Percentiles rank a stretch among this genome's conserved stretches.
Conservation (phyloP, 352 stramenopile genomes). For the Globisporangium yorkense region DNA sequence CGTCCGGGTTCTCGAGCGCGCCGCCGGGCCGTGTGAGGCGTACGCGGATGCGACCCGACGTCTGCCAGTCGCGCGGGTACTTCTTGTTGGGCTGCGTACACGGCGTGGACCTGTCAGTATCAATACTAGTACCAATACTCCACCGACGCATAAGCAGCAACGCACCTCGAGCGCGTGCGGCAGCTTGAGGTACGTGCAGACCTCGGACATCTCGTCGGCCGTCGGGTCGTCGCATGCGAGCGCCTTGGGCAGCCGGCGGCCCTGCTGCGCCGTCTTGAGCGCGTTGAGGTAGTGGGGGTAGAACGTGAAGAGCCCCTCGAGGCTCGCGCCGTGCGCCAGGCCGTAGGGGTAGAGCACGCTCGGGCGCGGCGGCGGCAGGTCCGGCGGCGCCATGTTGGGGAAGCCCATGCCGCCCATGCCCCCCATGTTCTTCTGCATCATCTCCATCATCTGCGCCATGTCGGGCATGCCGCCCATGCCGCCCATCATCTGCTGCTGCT, state of each 20-base stretch:
- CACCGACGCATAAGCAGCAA: neutral
- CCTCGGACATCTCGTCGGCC: slow-evolving; percentile 78
- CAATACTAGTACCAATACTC: neutral
- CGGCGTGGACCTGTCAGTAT: neutral
- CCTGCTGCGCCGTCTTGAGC: slow-evolving; percentile 78
- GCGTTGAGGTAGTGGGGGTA: slow-evolving; percentile 87
- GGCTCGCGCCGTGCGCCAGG: slow-evolving; percentile 44
- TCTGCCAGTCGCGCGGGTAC: slow-evolving; percentile 74
- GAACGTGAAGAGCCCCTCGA: slow-evolving; percentile 65
- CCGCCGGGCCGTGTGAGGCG: slow-evolving; percentile 60
- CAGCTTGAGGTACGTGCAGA: slow-evolving; percentile 77
- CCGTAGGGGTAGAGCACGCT: slow-evolving; percentile 70
- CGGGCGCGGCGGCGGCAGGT: slow-evolving; percentile 33
- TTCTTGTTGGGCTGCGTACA: slow-evolving; percentile 57
- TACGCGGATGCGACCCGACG: slow-evolving; percentile 66
- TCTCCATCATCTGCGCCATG: slow-evolving; percentile 43
- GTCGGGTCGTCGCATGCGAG: slow-evolving; percentile 61
- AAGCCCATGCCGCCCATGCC: slow-evolving; percentile 35
- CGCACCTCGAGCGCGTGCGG: slow-evolving; percentile 71
- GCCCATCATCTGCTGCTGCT: slow-evolving; percentile 29
- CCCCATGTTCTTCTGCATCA: slow-evolving; percentile 31
- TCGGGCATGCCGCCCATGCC: slow-evolving; percentile 39
- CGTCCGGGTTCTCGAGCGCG: slow-evolving; percentile 55
- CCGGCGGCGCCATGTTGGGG: slow-evolving; percentile 27
- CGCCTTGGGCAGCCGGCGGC: slow-evolving; percentile 65